Percentiles rank a stretch among this genome's conserved stretches.
These are phyloP conservation scores for Cryptococcus floricola DNA, from an alignment of 1,284 basidiomycete genomes.

Conservation along the genomic window DNA sequence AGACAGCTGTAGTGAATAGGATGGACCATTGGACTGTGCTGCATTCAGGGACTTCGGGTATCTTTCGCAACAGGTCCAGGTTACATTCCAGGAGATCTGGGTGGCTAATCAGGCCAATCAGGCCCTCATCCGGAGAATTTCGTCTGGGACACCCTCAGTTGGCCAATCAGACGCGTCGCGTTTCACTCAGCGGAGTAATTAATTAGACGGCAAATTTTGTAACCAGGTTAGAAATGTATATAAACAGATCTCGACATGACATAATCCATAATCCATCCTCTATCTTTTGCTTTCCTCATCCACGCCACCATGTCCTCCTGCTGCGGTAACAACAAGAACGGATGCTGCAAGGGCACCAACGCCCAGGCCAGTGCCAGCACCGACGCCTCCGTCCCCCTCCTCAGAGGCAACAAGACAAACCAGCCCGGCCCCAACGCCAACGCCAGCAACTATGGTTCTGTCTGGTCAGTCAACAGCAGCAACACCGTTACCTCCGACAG, in stretches of 20 bases:
- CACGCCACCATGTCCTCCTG: conserved; percentile 1
- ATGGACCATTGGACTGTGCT: too few species aligned
- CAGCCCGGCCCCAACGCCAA: background rate
- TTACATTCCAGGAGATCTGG: too few species aligned
- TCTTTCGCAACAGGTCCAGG: too few species aligned
- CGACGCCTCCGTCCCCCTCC: conserved; percentile 13
- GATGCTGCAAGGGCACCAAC: background rate
- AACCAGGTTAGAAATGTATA: background rate
- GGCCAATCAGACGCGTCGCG: background rate
- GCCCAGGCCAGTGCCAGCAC: conserved; percentile 1
- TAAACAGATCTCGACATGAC: background rate
- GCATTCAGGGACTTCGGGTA: too few species aligned
- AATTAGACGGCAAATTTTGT: background rate
- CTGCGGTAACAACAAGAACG: conserved; percentile 4
- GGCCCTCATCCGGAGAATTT: too few species aligned
- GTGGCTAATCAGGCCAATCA: too few species aligned
- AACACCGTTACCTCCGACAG: conserved; percentile 3
- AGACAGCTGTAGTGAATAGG: too few species aligned
- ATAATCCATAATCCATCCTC: background rate
- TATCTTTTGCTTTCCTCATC: background rate
- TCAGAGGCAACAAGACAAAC: conserved; percentile 8
- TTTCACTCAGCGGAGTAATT: background rate
- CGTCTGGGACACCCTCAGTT: too few species aligned
- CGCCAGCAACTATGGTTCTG: conserved; percentile 9
- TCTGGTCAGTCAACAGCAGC: conserved; percentile 18